phyloP scores from a whole-genome alignment of 2,329 filamentous ascomycete genomes.

The Colletotrichum tanaceti region DNA sequence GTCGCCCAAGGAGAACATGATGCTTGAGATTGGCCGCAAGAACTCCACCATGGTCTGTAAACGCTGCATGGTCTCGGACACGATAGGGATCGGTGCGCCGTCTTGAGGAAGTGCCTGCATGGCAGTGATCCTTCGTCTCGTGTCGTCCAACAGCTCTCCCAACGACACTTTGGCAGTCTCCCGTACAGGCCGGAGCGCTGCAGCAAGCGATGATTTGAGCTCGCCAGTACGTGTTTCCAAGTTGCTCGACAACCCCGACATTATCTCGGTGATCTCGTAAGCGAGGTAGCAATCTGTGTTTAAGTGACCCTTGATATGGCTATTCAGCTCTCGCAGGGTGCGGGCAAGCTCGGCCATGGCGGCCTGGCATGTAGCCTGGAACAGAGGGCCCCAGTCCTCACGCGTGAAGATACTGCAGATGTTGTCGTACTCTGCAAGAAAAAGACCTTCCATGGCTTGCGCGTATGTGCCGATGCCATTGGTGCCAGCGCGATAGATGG shows the following conservation, averaged over 20 bases:
- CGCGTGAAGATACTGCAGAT: conserved; percentile 87
- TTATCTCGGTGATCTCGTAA: conserved; percentile 93
- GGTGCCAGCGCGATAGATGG: conserved; percentile 86
- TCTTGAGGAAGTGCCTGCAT: conserved; percentile 80
- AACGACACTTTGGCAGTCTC: conserved; percentile 93
- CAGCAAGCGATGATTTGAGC: conserved; percentile 83
- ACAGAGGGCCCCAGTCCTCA: conserved; percentile 84
- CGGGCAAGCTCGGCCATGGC: conserved; percentile 85
- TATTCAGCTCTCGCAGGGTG: conserved; percentile 88
- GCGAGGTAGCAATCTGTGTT: conserved; percentile 93
- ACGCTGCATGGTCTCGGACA: conserved; percentile 85
- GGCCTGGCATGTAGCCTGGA: conserved; percentile 81
- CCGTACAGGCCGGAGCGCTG: conserved; percentile 87
- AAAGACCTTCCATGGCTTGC: conserved; percentile 86
- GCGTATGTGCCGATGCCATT: conserved; percentile 94
- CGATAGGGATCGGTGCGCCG: conserved; percentile 80
- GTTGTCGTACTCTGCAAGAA: conserved; percentile 89
- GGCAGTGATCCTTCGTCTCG: conserved; percentile 73
- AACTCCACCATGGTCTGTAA: conserved; percentile 90
- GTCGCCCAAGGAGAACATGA: conserved; percentile 92
- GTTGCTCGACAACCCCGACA: conserved; percentile 81
- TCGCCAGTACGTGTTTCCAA: conserved; percentile 87
- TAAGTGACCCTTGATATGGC: conserved; percentile 86
- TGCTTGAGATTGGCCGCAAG: conserved; percentile 84
- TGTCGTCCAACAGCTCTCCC: conserved; percentile 85